Conservation (phyloP, 345 rosid species). For the Mallotus nudiflorus region DNA sequence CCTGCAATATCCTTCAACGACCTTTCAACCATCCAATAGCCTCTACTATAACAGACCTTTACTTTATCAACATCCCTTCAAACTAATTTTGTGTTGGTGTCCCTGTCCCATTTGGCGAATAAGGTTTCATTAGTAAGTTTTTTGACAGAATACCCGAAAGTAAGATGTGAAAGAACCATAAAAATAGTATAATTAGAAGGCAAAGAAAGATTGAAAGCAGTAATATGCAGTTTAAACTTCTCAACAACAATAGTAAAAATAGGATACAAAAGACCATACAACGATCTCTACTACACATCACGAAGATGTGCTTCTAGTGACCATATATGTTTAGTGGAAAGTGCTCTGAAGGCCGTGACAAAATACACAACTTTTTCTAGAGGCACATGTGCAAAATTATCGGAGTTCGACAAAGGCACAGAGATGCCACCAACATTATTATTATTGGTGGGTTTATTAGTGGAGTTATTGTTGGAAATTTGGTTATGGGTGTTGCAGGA, state of each 20-base stretch:
- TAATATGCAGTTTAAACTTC: conserved; percentile 77
- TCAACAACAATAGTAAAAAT: conserved; percentile 91
- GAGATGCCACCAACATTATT: conserved; percentile 17
- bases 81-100: conserved; percentile 85
- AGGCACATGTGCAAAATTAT: conserved; percentile 48
- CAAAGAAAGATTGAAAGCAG: conserved; percentile 87
- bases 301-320: conserved; percentile 71
- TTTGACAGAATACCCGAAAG: conserved; percentile 76
- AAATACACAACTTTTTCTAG: conserved; percentile 52
- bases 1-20: conserved; percentile 94
- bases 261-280: conserved; percentile 85
- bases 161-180: conserved; percentile 85
- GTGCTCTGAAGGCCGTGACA: conserved; percentile 84
- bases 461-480: not conserved
- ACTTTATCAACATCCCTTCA: conserved; percentile 98
- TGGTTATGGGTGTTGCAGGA: conserved; percentile 6
- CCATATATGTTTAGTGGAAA: conserved; percentile 90
- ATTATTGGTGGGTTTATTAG: conserved; percentile 1
- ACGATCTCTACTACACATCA: conserved; percentile 86
- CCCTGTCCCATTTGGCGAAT: conserved; percentile 75
- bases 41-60: conserved; percentile 88
- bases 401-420: conserved; percentile 28
- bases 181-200: conserved; percentile 96
- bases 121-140: conserved; percentile 92
- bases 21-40: conserved; percentile 88